Conservation (phyloP, 208 protist genomes). For the Leptomonas pyrrhocoris region DNA sequence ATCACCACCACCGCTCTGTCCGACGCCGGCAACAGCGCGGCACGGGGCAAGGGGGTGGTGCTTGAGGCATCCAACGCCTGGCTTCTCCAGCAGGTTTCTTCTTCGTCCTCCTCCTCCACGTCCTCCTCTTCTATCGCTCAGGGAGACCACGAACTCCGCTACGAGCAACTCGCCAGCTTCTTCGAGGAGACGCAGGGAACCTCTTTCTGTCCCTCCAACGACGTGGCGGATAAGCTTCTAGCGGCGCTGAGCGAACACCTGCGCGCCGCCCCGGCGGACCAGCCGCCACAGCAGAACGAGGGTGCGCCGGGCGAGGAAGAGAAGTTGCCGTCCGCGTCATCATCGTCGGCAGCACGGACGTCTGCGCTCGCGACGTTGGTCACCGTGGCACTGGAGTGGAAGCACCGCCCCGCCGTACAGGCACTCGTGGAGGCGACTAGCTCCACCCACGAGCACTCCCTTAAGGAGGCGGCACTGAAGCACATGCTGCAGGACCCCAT, state of each 20-base stretch:
- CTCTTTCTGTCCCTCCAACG: conserved; percentile 13
- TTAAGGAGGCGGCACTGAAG: conserved; percentile 45
- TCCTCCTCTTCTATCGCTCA: neutral
- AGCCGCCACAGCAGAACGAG: neutral
- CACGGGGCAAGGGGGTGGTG: conserved; percentile 10
- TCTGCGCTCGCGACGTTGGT: conserved; percentile 26
- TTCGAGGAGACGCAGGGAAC: conserved; percentile 23
- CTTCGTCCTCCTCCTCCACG: no score
- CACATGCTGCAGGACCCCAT: conserved; percentile 60
- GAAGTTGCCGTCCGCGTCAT: neutral
- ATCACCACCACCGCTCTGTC: neutral
- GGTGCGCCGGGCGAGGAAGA: neutral
- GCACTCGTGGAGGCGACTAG: conserved; percentile 40
- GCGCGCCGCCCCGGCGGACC: neutral
- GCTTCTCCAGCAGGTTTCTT: conserved; percentile 7
- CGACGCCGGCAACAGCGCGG: neutral
- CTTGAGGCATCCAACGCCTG: conserved; percentile 19
- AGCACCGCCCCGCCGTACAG: conserved; percentile 24
- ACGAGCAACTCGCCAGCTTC: conserved; percentile 26
- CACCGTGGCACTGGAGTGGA: conserved; percentile 38
- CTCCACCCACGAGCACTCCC: conserved; percentile 25
- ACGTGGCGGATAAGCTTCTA: conserved; percentile 15
- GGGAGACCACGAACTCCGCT: neutral
- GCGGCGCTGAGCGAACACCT: conserved; percentile 14
- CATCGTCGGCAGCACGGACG: neutral